phyloP scores from a whole-genome alignment of 805 yeast species.

The Monosporozyma yasuniensis region DNA sequence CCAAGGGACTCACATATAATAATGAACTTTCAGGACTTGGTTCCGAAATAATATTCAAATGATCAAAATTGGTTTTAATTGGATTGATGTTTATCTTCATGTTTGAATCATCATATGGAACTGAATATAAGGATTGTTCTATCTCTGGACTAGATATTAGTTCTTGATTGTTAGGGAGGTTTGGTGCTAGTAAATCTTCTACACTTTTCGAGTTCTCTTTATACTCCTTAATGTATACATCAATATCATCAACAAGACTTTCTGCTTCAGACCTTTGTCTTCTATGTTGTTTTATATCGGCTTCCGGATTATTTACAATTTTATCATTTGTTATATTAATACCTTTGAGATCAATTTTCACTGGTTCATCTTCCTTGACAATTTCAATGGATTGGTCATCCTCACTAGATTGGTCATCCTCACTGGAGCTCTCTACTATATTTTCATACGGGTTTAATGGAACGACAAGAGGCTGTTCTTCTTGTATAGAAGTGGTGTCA shows the following conservation, averaged over 20 bases:
- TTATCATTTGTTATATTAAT: not conserved
- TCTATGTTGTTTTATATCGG: slow-evolving; percentile 10
- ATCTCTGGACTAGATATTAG: not conserved
- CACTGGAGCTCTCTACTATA: not conserved
- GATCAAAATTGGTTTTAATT: not conserved
- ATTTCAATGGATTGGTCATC: not conserved
- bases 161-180: not conserved
- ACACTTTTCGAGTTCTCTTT: slow-evolving; percentile 5
- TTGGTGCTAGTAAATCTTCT: not conserved
- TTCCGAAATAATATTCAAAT: not conserved
- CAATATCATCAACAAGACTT: slow-evolving; percentile 28
- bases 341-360: not conserved
- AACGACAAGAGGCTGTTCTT: not conserved
- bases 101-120: not conserved
- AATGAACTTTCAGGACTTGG: slow-evolving; percentile 1
- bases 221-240: slow-evolving; percentile 17
- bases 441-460: not conserved
- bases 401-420: not conserved
- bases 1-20: slow-evolving; percentile 3
- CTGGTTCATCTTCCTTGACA: not conserved
- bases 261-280: slow-evolving; percentile 29
- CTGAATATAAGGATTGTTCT: not conserved
- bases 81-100: not conserved
- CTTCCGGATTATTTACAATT: not conserved
- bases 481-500: not conserved